Percentiles rank a stretch among this genome's conserved stretches.
Evolutionary conservation across 768 basidiomycete species (phyloP).

Genomic region (Auricularia sp.): DNA sequence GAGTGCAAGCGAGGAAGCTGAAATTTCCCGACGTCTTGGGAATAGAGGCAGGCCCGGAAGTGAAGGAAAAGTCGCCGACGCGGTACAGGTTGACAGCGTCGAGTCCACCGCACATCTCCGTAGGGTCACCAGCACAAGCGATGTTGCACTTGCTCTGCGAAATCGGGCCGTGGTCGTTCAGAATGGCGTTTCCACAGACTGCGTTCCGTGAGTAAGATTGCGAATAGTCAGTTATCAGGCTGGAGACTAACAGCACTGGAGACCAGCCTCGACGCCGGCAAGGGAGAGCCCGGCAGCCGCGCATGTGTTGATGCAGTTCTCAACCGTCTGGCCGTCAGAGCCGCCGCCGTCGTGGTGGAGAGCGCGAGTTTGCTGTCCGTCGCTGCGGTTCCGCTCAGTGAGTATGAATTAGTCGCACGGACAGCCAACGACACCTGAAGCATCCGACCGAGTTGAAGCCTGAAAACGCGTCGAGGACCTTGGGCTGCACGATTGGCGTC

Average conservation of each 20-base stretch:
- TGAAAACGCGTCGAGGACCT: neutral
- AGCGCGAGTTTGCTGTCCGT: neutral
- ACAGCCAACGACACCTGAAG: neutral
- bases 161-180: conserved; percentile 35
- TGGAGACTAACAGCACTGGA: conserved; percentile 48
- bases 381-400: neutral
- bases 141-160: conserved; percentile 47
- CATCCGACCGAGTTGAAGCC: neutral
- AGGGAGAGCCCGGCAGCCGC: conserved; percentile 41
- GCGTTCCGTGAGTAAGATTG: conserved; percentile 2
- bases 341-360: neutral
- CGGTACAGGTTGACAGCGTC: conserved; percentile 52
- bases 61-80: conserved; percentile 43
- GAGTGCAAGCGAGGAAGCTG: conserved; percentile 58
- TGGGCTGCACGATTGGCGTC: neutral
- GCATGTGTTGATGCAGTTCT: conserved; percentile 38
- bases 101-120: conserved; percentile 53
- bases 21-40: conserved; percentile 54
- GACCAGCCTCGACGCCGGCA: conserved; percentile 63
- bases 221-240: conserved; percentile 1
- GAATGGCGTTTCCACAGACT: conserved; percentile 58
- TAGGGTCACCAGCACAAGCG: conserved; percentile 48
- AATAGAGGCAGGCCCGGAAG: conserved; percentile 45
- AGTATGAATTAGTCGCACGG: no score
- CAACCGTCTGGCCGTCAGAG: conserved; percentile 36